Base-by-base conservation (phyloP, 2,329 filamentous ascomycete species). In the Scolecobasidium constrictum region DNA sequence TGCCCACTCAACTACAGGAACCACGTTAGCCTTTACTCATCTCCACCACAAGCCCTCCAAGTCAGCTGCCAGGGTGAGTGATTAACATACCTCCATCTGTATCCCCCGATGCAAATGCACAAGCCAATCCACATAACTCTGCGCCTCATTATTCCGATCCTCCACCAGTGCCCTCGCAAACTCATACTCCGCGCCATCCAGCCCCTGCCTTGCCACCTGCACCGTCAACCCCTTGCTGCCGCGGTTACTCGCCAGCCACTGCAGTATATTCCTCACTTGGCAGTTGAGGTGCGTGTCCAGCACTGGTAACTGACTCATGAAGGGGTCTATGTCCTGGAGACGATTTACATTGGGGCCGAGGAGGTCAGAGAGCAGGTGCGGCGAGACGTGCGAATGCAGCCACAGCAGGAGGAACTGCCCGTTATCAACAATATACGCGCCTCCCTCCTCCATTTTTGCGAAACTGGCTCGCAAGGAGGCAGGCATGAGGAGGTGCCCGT, bases 111-210 rank as follows among this genome's bases (percentile, higher is more conserved):
- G 92, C 48, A 96, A 74, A 62, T 94, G 85, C 45, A 98, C 92
- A 55, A 98, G 71, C 92, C 92, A 98, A 65, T 98, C 92, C 23
- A 96, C 92, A 63, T 96, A 98, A 58, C 85, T 94, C 65, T 94
- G 88, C 26, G 92, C 92, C 66, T 98, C 92, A 52, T 94, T 94
- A 61, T 96, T 96, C 50, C 92, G 77, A 58, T 98, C 92, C 64
- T 98, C 92, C 22, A 94, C 79, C 51, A 98, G 64, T 64, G 93
- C 70, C 42, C 88, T 72, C 5, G 92, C 92, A 68, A 96, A 98
- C 62, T 98, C 92, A 55, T 87, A 96, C 62, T 98, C 92, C 3
- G 88, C 86, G 1, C 92, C 92, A 56, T 98, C 92, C 3, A 96
- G 72, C 1, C 88, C 88, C 63, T 96, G 92, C 46, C 92, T 69